Percentiles rank a stretch among this genome's conserved stretches.
phyloP scores from a whole-genome alignment of 192 early-diverging fungal genomes.

The Jimgerdemannia lactiflua region DNA sequence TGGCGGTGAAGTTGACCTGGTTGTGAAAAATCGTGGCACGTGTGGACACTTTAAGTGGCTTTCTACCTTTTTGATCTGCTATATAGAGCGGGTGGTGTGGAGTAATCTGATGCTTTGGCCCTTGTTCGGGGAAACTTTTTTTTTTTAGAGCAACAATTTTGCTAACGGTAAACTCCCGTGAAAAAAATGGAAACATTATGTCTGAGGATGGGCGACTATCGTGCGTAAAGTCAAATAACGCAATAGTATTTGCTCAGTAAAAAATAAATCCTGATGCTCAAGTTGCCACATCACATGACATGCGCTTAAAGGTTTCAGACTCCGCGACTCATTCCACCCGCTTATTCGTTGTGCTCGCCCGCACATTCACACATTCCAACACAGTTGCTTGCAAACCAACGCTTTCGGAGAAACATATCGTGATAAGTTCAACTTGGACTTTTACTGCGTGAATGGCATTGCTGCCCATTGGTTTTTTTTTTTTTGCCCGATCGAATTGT shows the following conservation, averaged over 20 bases:
- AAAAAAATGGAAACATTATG: constrained; percentile 1
- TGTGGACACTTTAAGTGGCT: not conserved
- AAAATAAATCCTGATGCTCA: not conserved
- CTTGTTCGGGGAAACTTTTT: not conserved
- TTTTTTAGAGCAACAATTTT: constrained; percentile 1
- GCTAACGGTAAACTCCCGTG: not conserved
- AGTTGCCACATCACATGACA: not conserved
- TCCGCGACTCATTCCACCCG: too few relatives aligned
- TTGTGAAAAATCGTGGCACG: not conserved
- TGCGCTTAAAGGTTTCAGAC: not conserved
- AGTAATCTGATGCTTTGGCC: not conserved
- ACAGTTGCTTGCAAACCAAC: too few relatives aligned
- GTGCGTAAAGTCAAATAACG: not conserved
- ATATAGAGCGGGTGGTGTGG: not conserved
- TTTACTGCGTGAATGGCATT: too few relatives aligned
- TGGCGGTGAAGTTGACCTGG: not conserved
- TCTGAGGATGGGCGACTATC: not conserved
- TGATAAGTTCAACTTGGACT: too few relatives aligned
- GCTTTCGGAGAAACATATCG: too few relatives aligned
- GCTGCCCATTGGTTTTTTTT: too few relatives aligned
- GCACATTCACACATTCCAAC: too few relatives aligned
- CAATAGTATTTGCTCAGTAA: not conserved
- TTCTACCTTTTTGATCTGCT: not conserved
- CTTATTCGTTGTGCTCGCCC: too few relatives aligned
- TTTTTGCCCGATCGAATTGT: too few relatives aligned